phyloP scores from a whole-genome alignment of 1,139 yeast genomes.

The Debaryomyces singareniensis region DNA sequence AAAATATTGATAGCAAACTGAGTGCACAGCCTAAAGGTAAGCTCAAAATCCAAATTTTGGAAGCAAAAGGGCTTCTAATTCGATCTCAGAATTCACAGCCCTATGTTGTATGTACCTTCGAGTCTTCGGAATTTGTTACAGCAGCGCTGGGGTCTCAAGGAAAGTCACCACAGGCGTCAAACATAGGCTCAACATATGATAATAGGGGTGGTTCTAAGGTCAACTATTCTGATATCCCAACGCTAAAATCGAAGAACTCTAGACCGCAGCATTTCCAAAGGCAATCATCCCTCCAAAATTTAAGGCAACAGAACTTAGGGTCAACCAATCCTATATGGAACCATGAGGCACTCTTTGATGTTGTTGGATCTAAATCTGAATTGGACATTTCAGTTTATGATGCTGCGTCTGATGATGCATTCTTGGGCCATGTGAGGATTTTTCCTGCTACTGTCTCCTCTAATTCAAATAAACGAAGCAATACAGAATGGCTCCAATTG shows the following conservation, averaged over 20 bases:
- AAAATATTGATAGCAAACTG: conserved; percentile 20
- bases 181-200: conserved; percentile 3
- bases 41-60: conserved; percentile 70
- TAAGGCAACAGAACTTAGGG: conserved; percentile 22
- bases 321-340: conserved; percentile 78
- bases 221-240: conserved; percentile 11
- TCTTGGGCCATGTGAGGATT: conserved; percentile 77
- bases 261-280: conserved; percentile 51
- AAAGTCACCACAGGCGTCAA: conserved; percentile 25
- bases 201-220: conserved; percentile 8
- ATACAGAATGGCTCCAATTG: conserved; percentile 66
- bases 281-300: conserved; percentile 61
- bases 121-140: conserved; percentile 84
- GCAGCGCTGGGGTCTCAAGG: conserved; percentile 68
- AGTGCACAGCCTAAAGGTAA: conserved; percentile 65
- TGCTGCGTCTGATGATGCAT: conserved; percentile 71
- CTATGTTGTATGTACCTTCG: conserved; percentile 90
- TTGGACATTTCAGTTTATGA: conserved; percentile 87
- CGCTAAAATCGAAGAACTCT: conserved; percentile 8
- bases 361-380: conserved; percentile 74
- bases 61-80: conserved; percentile 64
- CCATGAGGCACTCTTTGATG: conserved; percentile 89
- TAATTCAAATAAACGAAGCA: conserved; percentile 19
- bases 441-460: conserved; percentile 50
- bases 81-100: conserved; percentile 58